Conservation (phyloP, 441 rosid genomes). For the Lepidium campestre region DNA sequence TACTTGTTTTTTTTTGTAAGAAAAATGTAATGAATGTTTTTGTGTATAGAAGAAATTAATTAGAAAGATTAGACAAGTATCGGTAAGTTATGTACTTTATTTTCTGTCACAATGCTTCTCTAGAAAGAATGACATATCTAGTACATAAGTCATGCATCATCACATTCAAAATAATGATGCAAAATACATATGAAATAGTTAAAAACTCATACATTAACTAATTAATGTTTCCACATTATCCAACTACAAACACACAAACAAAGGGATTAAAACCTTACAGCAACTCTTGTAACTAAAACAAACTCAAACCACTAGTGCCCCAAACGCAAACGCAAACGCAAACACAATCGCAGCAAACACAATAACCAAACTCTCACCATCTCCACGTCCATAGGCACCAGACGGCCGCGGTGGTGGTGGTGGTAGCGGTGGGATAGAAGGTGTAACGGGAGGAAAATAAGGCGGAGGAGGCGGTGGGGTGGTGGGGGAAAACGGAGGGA, state of each 20-base stretch:
- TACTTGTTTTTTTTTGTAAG: too few relatives aligned
- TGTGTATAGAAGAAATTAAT: too few relatives aligned
- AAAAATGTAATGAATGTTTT: too few relatives aligned
- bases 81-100: too few relatives aligned
- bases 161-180: not conserved
- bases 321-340: not conserved
- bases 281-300: not conserved
- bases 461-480: conserved; percentile 7
- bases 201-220: not conserved
- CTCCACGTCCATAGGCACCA: conserved; percentile 13
- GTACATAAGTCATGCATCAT: not conserved
- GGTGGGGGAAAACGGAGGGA: conserved; percentile 9
- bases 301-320: conserved; percentile 5
- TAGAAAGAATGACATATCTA: too few relatives aligned
- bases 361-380: conserved; percentile 7
- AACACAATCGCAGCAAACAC: not conserved
- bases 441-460: conserved; percentile 13
- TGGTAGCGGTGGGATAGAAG: conserved; percentile 4
- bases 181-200: not conserved
- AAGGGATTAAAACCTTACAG: not conserved
- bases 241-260: not conserved
- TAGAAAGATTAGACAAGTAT: too few relatives aligned
- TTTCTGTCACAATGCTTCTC: too few relatives aligned
- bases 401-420: not conserved
- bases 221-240: not conserved